phyloP scores from a whole-genome alignment of 331 rosid species.

The Stylosanthes scabra region DNA sequence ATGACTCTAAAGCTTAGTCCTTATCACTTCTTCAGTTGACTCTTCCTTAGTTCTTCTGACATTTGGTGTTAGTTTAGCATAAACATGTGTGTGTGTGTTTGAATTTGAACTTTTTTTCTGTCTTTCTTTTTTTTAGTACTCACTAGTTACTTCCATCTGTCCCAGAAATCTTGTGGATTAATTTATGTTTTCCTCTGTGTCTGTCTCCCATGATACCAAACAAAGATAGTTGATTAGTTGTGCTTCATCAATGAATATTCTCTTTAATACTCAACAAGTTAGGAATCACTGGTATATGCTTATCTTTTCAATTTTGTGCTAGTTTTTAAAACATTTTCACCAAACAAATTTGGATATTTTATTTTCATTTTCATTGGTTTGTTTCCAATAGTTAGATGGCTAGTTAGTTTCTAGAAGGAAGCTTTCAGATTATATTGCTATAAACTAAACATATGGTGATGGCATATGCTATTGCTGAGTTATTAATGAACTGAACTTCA shows the following conservation, averaged over 20 bases:
- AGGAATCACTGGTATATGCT: too few relatives aligned
- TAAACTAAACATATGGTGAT: neutral
- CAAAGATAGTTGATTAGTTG: neutral
- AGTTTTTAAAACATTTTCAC: too few relatives aligned
- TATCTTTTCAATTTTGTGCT: too few relatives aligned
- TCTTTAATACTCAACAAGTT: too few relatives aligned
- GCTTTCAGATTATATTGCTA: slow-evolving; percentile 9
- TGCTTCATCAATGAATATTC: too few relatives aligned
- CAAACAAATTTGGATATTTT: too few relatives aligned
- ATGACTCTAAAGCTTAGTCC: neutral
- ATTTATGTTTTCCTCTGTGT: slow-evolving; percentile 8
- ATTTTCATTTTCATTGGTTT: neutral
- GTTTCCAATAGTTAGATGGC: slow-evolving; percentile 13
- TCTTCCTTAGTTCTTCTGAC: slow-evolving; percentile 17
- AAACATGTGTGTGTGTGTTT: neutral
- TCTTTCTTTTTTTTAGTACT: slow-evolving; percentile 26
- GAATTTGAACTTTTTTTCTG: neutral
- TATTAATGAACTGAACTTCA: slow-evolving; percentile 13
- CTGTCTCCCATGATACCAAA: slow-evolving; percentile 3
- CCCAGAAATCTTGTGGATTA: slow-evolving; percentile 18
- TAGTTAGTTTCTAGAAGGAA: slow-evolving; percentile 16
- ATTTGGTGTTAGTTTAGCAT: slow-evolving; percentile 15
- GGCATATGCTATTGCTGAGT: slow-evolving; percentile 1
- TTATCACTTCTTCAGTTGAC: slow-evolving; percentile 26
- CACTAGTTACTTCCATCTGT: slow-evolving; percentile 26